Evolutionary conservation across 352 stramenopile species (phyloP), one percentile per base, ranked within the genome.

Genomic region (Globisporangium heterothallicum): DNA sequence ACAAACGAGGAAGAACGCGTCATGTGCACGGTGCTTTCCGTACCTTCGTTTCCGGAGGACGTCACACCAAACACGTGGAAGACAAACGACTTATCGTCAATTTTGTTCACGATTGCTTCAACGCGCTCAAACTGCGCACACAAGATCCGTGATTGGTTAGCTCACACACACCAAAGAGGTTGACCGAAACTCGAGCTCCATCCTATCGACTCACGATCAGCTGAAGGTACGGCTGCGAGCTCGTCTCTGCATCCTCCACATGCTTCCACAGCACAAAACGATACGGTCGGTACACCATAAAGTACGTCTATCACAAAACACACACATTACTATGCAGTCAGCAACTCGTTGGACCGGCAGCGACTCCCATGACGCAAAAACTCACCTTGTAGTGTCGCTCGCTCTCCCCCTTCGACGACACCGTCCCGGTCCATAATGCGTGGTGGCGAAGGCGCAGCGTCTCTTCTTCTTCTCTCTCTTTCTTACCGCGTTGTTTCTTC

Each of bases 241-340:
- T 76, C 14, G 62, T 62, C 32, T 90, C 78, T 13, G 78, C 75
- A 56, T 94, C 83, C 56, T 94, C 83, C 9, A 64, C 67, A 13
- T 55, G 74, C 58, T 89, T 94, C 83, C 83, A 94, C 24, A 94
- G 48, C 24, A 92, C 60, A 53, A 94, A 92, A 9, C 83, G 80
- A 56, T 70, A 90, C 5, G 77, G 53, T 18, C 78, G 83, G 61
- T 88, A 92, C 21, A 67, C 73, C 24, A 78, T 49, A 21, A 79
- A 89, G 22, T 70, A 80, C 5, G 38, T 59, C 78, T 88, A 62
- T 14, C 38, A 65, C 30, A 56, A 68, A 38, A 32, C 66, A 49
- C 50, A 52, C 49, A 51, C 51, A 22, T n/a, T n/a, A n/a, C n/a
- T 52, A 42, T 16, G 53, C 38, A 10, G 10, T 56, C 21, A 47